Evolutionary conservation across 2,329 filamentous ascomycete genomes (phyloP), one percentile per base, ranked within the genome.

Genomic region (Clonostachys byssicola): DNA sequence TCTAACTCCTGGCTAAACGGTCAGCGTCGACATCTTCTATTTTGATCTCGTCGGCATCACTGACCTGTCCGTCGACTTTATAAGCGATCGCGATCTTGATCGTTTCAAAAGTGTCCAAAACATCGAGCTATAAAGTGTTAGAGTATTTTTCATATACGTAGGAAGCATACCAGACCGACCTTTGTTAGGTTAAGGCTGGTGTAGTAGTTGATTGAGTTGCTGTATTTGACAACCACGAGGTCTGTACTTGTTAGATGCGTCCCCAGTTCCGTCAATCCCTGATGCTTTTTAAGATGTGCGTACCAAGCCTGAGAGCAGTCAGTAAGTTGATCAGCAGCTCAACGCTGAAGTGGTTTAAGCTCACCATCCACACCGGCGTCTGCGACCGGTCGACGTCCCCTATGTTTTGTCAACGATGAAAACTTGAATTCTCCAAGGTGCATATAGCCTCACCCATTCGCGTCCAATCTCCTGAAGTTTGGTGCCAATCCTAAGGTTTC

Each of bases 21-120:
- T 42, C n/a, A 17, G 7, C 42, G 7, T 30, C 16, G 5, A 12
- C n/a, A 2, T 30, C 23, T 10, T 30, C 23, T 30, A 30, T 30
- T 14, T 33, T 43, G 20, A 17, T 18, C 16, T 64, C 23, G 13
- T 23, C 8, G 42, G 20, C 35, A 40, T 30, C 20, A 48, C 49
- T 53, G 36, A 57, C 55, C 49, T 62, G 50, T 49, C 59, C 59
- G 47, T 63, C 54, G 44, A 59, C 63, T 56, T 74, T 75, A 70
- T 95, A 95, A 3, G 80, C 83, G 12, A 86, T 80, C n/a, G 86
- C 87, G 44, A 89, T 74, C 64, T 91, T 88, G 67, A 95, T 78
- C 59, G 82, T 83, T 9, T 80, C 74, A 62, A 95, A 90, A 34
- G 80, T 80, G 61, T 91, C 86, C 14, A 91, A 74, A 38, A 90